These are phyloP conservation scores for Penicillium aurantiogriseum DNA, from an alignment of 2,329 filamentous ascomycete genomes.

Conservation along the genomic window DNA sequence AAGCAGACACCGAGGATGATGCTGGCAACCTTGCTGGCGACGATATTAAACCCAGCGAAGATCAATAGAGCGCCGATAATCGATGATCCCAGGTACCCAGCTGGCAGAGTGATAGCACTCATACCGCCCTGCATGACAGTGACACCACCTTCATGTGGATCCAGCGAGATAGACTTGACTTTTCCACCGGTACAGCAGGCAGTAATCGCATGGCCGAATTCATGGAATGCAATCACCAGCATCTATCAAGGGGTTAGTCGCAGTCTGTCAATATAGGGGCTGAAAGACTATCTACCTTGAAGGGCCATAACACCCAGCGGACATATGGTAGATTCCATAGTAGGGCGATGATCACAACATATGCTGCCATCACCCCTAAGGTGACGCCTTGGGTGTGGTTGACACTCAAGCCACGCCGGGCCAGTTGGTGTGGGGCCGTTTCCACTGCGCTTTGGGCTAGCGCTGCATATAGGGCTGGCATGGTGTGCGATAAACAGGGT, in stretches of 20 bases:
- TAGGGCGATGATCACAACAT: constrained; percentile 70
- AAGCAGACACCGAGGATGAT: constrained; percentile 72
- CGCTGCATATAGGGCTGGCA: constrained; percentile 30
- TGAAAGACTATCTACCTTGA: constrained; percentile 59
- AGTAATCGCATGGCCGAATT: constrained; percentile 72
- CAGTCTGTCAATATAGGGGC: not conserved
- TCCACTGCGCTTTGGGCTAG: constrained; percentile 24
- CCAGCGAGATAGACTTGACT: constrained; percentile 71
- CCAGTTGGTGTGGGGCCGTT: constrained; percentile 34
- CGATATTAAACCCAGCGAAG: constrained; percentile 78
- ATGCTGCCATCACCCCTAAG: constrained; percentile 67
- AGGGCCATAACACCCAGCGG: constrained; percentile 73
- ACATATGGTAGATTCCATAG: constrained; percentile 79
- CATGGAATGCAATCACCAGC: constrained; percentile 81
- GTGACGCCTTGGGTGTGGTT: constrained; percentile 70
- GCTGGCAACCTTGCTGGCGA: constrained; percentile 75
- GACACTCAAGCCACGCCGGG: constrained; percentile 57
- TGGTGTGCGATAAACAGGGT: constrained; percentile 12
- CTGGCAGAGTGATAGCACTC: constrained; percentile 68
- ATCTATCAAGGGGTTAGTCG: constrained; percentile 51
- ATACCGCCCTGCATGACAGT: constrained; percentile 74
- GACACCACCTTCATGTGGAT: constrained; percentile 73
- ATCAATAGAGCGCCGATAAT: constrained; percentile 74
- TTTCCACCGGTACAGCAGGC: constrained; percentile 70
- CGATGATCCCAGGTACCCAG: constrained; percentile 74